A percentile compares a stretch with the other conserved stretches of the same genome.
phyloP scores from a whole-genome alignment of 371 early-diverging fungal species.

The Rhizopus microsporus region DNA sequence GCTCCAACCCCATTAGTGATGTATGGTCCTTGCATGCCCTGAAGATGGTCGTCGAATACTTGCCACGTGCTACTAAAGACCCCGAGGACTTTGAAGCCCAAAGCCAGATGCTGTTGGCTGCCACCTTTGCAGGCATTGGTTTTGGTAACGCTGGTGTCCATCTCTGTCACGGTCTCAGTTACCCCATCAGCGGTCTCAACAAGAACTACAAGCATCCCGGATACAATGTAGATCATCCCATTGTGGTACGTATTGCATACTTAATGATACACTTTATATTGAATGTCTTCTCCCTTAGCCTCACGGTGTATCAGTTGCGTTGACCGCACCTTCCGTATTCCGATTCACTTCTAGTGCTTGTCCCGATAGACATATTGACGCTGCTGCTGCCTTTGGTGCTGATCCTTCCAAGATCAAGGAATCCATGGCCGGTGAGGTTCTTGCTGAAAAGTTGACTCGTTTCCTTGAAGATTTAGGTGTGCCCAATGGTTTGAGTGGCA shows the following conservation, averaged over 20 bases:
- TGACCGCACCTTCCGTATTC: slow-evolving; percentile 89
- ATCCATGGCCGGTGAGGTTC: slow-evolving; percentile 76
- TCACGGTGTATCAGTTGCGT: slow-evolving; percentile 86
- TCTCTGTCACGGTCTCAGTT: slow-evolving; percentile 69
- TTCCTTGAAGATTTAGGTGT: slow-evolving; percentile 78
- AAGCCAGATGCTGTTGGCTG: slow-evolving; percentile 86
- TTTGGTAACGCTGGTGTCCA: slow-evolving; percentile 93
- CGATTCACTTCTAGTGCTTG: slow-evolving; percentile 77
- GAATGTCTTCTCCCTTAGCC: slow-evolving; percentile 23
- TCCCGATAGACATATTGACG: slow-evolving; percentile 86
- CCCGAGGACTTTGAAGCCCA: slow-evolving; percentile 78
- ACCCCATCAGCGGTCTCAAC: slow-evolving; percentile 84
- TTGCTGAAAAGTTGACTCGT: slow-evolving; percentile 76
- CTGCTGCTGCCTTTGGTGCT: slow-evolving; percentile 80
- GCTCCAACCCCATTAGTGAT: slow-evolving; percentile 90
- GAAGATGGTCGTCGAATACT: slow-evolving; percentile 77
- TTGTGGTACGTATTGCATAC: slow-evolving; percentile 53
- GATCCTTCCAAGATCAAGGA: slow-evolving; percentile 65
- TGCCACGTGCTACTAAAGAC: slow-evolving; percentile 74
- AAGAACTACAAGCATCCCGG: slow-evolving; percentile 81
- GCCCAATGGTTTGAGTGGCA: slow-evolving; percentile 80
- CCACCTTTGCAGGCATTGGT: slow-evolving; percentile 91
- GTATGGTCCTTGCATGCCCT: slow-evolving; percentile 88
- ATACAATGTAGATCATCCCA: slow-evolving; percentile 76
- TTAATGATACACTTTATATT: neutral